These are phyloP conservation scores for Colletotrichum godetiae DNA, from an alignment of 2,329 filamentous ascomycete genomes.

Conservation along the genomic window DNA sequence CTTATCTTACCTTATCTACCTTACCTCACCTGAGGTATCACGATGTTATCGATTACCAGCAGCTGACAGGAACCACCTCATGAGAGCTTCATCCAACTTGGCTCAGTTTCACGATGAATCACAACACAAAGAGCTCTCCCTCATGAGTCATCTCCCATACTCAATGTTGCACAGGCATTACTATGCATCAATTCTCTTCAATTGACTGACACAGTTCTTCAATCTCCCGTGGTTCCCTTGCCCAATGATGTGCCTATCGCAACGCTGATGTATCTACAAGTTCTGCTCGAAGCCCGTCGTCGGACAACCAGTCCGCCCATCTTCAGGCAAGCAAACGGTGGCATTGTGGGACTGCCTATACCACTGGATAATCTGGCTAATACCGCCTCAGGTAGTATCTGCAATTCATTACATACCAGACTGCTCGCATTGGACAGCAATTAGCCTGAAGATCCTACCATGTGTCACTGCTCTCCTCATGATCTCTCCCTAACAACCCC, in stretches of 20 bases:
- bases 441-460: constrained; percentile 15
- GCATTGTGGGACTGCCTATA: background rate
- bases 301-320: background rate
- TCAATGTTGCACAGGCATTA: too few species aligned
- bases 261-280: background rate
- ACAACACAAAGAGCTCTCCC: background rate
- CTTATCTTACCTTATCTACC: background rate
- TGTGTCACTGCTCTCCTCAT: background rate
- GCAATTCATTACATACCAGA: background rate
- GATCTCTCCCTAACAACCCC: background rate
- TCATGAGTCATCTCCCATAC: background rate
- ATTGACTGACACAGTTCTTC: too few species aligned
- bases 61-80: too few species aligned
- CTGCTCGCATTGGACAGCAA: background rate
- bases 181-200: too few species aligned
- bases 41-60: background rate
- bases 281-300: background rate
- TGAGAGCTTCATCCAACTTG: too few species aligned
- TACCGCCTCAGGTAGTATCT: background rate
- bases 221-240: background rate
- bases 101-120: background rate
- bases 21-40: too few species aligned
- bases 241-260: background rate
- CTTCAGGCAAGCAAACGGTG: background rate
- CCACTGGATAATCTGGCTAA: background rate